A percentile compares a stretch with the other conserved stretches of the same genome.
phyloP scores from a whole-genome alignment of 139 green algal genomes.

The Chlamydomonas schloesseri region DNA sequence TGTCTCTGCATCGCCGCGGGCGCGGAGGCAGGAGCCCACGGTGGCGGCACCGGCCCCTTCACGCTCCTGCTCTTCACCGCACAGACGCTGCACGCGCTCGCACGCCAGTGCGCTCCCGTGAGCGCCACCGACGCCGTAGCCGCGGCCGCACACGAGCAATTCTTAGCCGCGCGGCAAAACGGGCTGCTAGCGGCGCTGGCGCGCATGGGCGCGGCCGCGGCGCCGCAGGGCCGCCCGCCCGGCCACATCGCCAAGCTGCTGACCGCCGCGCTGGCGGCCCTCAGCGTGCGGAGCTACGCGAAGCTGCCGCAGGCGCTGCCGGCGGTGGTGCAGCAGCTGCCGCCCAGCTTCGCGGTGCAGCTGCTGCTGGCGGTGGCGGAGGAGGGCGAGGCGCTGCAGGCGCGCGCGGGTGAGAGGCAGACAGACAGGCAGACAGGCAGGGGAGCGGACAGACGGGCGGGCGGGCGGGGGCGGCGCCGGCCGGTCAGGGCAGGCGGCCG shows the following conservation, averaged over 20 bases:
- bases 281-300: background rate
- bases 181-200: background rate
- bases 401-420: background rate
- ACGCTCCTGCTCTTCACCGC: background rate
- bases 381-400: slow-evolving; percentile 34
- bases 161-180: background rate
- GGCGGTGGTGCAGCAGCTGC: slow-evolving; percentile 8
- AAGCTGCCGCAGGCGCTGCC: background rate
- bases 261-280: slow-evolving; percentile 8
- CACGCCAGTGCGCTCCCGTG: background rate
- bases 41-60: background rate
- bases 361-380: slow-evolving; percentile 21
- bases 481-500: too few species aligned
- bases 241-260: background rate
- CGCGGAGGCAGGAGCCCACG: background rate
- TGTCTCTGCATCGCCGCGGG: background rate
- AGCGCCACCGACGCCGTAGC: background rate
- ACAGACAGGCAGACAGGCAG: too few species aligned
- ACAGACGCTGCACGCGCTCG: slow-evolving; percentile 9
- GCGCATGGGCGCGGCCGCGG: background rate
- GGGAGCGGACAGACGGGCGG: too few species aligned
- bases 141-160: slow-evolving; percentile 2
- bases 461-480: too few species aligned
- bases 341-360: background rate
- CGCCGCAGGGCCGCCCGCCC: background rate